Evolutionary conservation across 129 eudicot genomes (phyloP).

Genomic region (Tagetes erecta): DNA sequence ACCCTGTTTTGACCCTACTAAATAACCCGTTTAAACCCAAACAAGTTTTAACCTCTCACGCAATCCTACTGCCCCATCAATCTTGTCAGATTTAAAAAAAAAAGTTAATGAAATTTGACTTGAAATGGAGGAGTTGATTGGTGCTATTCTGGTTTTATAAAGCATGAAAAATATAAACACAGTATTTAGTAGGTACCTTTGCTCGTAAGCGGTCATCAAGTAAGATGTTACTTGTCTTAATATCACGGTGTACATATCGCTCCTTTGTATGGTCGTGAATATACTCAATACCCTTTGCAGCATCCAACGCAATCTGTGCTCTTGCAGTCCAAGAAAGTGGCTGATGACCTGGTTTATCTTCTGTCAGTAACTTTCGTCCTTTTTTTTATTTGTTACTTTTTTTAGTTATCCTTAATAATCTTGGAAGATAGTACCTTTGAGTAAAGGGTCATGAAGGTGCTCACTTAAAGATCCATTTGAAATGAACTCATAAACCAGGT

Average conservation of each 20-base stretch:
- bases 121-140: constrained; percentile 2
- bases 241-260: constrained; percentile 82
- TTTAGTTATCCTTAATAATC: background rate
- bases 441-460: constrained; percentile 81
- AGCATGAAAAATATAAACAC: background rate
- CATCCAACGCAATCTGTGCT: constrained; percentile 67
- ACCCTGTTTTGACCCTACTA: background rate
- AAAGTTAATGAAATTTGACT: background rate
- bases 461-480: constrained; percentile 74
- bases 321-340: constrained; percentile 90
- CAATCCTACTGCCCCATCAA: background rate
- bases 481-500: constrained; percentile 71
- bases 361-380: constrained; percentile 19
- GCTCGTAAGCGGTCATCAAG: constrained; percentile 73
- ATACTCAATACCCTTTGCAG: constrained; percentile 90
- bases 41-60: background rate
- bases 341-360: constrained; percentile 62
- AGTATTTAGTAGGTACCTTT: constrained; percentile 49
- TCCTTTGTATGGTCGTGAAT: constrained; percentile 86
- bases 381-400: background rate
- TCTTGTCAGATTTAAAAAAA: background rate
- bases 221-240: constrained; percentile 75
- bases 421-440: constrained; percentile 54
- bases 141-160: background rate
- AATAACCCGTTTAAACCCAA: background rate